Evolutionary conservation across 2,329 filamentous ascomycete genomes (phyloP), one percentile per base, ranked within the genome.

Genomic region (Penicillium occitanis): DNA sequence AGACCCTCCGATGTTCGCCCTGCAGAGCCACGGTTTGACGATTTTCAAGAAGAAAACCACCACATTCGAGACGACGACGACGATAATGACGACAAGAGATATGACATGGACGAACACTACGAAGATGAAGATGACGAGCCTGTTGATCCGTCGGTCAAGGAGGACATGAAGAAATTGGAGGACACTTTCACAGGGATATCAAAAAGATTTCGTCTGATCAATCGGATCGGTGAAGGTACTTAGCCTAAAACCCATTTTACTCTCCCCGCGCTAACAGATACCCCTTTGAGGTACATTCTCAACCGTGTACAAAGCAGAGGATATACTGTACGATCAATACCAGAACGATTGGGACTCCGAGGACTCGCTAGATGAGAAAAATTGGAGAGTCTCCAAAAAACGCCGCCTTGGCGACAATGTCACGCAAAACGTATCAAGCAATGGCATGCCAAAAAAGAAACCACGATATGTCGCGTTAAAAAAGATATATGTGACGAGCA

Each of bases 401-500:
- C 79, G 77, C 66, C 82, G 79, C 72, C 78, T 73, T 58, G 82
- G 81, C 50, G 74, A 79, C 59, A 77, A 75, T 22, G 76, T 76
- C 61, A 57, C 67, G 28, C 68, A 71, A 61, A 73, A 73, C 46
- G 72, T 76, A 63, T 70, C 75, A 22, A 74, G 72, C 25, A 77
- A 77, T 48, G 81, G 80, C 64, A 81, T 80, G 61, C 64, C 35
- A 11, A 66, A 63, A 42, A 40, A 85, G 81, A 64, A 65, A 70
- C 83, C 90, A 28, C 91, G 90, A 75, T 98, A 90, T 74, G 96
- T 99, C 68, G 95, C 96, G 22, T 91, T 99, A 79, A 99, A 99
- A 82, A 99, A 99, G 82, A 99, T 99, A 72, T 99, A 99, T 78
- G 95, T 98, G 70, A 99, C 96, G 0, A 97, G 93, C 69, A 97